Evolutionary conservation across 495 filamentous ascomycete genomes (phyloP).

Genomic region (Lindgomyces ingoldianus): DNA sequence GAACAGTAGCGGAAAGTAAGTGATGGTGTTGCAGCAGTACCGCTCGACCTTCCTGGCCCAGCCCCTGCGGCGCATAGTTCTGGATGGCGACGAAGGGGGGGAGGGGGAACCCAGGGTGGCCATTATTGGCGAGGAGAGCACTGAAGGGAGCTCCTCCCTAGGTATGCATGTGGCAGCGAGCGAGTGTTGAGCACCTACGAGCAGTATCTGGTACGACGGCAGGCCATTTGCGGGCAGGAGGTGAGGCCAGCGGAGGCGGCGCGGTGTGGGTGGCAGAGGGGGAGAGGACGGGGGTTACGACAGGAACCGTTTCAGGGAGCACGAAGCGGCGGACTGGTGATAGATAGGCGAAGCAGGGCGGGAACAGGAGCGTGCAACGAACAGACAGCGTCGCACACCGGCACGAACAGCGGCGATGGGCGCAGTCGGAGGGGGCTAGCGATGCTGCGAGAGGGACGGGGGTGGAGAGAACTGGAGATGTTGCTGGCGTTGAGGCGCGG

Average conservation of each 20-base stretch:
- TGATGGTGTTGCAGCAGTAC: conserved; percentile 72
- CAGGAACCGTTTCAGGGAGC: background rate
- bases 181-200: background rate
- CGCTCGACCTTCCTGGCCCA: conserved; percentile 81
- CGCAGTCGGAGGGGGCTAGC: no score
- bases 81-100: conserved; percentile 37
- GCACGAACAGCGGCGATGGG: background rate
- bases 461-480: no score
- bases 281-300: background rate
- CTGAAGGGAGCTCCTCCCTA: no score
- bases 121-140: conserved; percentile 17
- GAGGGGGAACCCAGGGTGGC: conserved; percentile 37
- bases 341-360: background rate
- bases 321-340: no score
- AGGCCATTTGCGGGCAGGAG: conserved; percentile 17
- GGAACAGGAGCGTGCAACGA: background rate
- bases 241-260: background rate
- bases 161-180: conserved; percentile 18
- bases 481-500: no score
- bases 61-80: conserved; percentile 47
- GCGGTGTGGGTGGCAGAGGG: background rate
- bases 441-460: background rate
- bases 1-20: conserved; percentile 87
- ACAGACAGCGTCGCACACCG: background rate
- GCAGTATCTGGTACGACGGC: conserved; percentile 11